phyloP scores from a whole-genome alignment of 305 asterid genomes.

The Fraxinus paxiana region DNA sequence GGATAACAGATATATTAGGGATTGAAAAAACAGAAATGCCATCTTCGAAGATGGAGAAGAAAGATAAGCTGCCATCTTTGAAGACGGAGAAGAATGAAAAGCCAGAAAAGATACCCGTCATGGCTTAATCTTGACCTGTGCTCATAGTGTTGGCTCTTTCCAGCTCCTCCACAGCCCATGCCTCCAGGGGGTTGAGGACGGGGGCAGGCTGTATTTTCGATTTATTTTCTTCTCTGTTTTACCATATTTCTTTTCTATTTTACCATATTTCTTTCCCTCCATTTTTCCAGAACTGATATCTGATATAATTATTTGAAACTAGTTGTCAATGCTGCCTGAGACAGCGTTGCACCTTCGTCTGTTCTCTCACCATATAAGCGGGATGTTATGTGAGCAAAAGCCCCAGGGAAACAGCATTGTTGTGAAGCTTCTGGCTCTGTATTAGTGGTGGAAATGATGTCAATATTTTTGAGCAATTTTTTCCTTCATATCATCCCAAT shows the following conservation, averaged over 20 bases:
- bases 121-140: slow-evolving; percentile 25
- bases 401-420: slow-evolving; percentile 9
- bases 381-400: neutral
- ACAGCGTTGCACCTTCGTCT: slow-evolving; percentile 1
- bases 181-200: neutral
- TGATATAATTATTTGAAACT: slow-evolving; percentile 11
- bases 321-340: slow-evolving; percentile 15
- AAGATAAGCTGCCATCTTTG: slow-evolving; percentile 1
- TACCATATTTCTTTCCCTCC: neutral
- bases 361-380: neutral
- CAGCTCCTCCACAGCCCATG: neutral
- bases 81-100: slow-evolving; percentile 22
- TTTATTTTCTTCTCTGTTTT: neutral
- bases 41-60: slow-evolving; percentile 28
- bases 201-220: slow-evolving; percentile 15
- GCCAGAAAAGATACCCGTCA: slow-evolving; percentile 30
- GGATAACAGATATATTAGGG: slow-evolving; percentile 47
- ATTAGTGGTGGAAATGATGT: slow-evolving; percentile 26
- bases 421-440: slow-evolving; percentile 27
- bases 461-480: neutral
- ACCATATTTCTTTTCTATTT: neutral
- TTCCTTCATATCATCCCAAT: neutral
- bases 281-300: slow-evolving; percentile 12
- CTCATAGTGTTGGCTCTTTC: neutral
- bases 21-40: slow-evolving; percentile 34